Evolutionary conservation across 2,329 filamentous ascomycete genomes (phyloP).

Genomic region (Keithomyces neogunnii): DNA sequence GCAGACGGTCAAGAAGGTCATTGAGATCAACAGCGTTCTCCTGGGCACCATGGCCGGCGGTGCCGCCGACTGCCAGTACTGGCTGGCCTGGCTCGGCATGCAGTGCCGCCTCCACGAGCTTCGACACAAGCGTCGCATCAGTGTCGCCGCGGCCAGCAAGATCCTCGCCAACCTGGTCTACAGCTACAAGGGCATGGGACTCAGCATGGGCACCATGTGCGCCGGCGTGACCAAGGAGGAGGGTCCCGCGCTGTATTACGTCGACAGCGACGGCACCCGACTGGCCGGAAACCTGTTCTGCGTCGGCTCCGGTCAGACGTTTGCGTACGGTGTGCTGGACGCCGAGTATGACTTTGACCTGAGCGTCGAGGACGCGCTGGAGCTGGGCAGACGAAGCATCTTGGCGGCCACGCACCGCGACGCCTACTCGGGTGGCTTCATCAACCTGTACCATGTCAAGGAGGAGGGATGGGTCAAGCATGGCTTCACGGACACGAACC

Average conservation of each 20-base stretch:
- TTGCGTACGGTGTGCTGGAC: conserved; percentile 95
- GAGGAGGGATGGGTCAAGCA: conserved; percentile 99
- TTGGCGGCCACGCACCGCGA: conserved; percentile 93
- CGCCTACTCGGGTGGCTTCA: conserved; percentile 96
- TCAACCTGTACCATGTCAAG: conserved; percentile 99
- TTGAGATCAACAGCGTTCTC: conserved; percentile 92
- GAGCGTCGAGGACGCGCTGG: conserved; percentile 77
- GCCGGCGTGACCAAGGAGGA: conserved; percentile 92
- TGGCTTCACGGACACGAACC: conserved; percentile 96
- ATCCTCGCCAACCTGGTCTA: conserved; percentile 98
- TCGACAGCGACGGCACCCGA: conserved; percentile 87
- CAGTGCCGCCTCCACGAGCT: conserved; percentile 99
- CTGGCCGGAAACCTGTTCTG: conserved; percentile 94
- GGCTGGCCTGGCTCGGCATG: conserved; percentile 97
- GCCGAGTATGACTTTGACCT: conserved; percentile 91
- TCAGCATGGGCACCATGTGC: conserved; percentile 99
- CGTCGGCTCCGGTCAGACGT: conserved; percentile 95
- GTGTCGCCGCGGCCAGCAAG: conserved; percentile 93
- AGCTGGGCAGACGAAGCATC: conserved; percentile 86
- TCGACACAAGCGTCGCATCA: conserved; percentile 97
- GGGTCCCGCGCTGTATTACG: conserved; percentile 96
- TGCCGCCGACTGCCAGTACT: conserved; percentile 99
- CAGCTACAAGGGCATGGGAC: conserved; percentile 96
- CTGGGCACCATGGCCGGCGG: conserved; percentile 97
- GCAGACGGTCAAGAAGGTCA: conserved; percentile 99